Evolutionary conservation across 495 filamentous ascomycete genomes (phyloP).

Genomic region (Pseudevernia furfuracea): DNA sequence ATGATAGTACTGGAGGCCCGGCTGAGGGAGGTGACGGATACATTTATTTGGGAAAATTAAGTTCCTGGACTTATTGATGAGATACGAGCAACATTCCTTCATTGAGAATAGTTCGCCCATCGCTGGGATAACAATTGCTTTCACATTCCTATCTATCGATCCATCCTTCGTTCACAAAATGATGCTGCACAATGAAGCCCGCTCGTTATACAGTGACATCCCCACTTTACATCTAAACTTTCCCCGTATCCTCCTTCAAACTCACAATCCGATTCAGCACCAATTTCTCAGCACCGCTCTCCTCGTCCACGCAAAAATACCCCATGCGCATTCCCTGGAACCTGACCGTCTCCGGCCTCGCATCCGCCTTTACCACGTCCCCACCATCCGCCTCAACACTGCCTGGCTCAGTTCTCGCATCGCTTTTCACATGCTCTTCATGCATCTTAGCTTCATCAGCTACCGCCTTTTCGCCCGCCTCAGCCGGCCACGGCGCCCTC

Average conservation of each 20-base stretch:
- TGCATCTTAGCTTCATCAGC: background rate
- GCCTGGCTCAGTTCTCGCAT: background rate
- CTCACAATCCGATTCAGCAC: conserved; percentile 89
- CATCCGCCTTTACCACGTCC: background rate
- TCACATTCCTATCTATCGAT: background rate
- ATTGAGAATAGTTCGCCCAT: background rate
- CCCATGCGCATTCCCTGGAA: conserved; percentile 91
- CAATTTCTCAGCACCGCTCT: conserved; percentile 66
- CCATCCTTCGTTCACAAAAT: background rate
- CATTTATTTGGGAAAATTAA: too few relatives aligned
- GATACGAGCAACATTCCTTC: too few relatives aligned
- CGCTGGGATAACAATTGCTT: background rate
- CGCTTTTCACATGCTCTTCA: background rate
- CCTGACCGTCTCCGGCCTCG: conserved; percentile 63
- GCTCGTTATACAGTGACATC: too few relatives aligned
- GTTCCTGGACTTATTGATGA: too few relatives aligned
- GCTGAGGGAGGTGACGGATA: too few relatives aligned
- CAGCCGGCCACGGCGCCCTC: conserved; percentile 73
- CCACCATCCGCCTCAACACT: background rate
- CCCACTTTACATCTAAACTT: too few relatives aligned
- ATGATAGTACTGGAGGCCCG: too few relatives aligned
- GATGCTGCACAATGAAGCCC: background rate
- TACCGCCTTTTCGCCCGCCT: conserved; percentile 24
- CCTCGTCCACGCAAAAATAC: conserved; percentile 79
- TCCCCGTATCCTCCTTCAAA: conserved; percentile 81